Percentiles rank a stretch among this genome's conserved stretches.
phyloP scores from a whole-genome alignment of 257 asterid genomes.

The Prunella vulgaris region DNA sequence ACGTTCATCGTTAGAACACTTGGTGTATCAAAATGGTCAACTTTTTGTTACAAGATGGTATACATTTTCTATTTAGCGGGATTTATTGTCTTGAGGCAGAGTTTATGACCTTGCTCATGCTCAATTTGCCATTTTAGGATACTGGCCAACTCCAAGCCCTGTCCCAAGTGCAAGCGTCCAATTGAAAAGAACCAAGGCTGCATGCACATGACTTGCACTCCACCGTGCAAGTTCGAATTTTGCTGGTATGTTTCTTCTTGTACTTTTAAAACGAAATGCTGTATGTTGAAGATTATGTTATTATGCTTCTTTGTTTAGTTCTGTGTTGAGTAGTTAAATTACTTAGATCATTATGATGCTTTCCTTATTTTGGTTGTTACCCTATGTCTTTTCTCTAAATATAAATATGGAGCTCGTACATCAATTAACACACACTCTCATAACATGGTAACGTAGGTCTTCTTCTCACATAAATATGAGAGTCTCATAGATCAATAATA shows the following conservation, averaged over 20 bases:
- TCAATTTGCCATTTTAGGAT: constrained; percentile 50
- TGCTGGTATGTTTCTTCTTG: constrained; percentile 68
- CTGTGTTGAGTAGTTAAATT: background rate
- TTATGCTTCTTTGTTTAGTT: no score
- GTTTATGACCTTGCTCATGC: constrained; percentile 11
- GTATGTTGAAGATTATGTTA: background rate
- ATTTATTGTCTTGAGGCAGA: constrained; percentile 5
- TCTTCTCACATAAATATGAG: background rate
- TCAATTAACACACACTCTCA: background rate
- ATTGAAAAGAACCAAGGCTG: constrained; percentile 99
- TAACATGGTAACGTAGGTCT: background rate
- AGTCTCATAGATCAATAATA: background rate
- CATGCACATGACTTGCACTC: constrained; percentile 99
- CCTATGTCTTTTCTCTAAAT: background rate
- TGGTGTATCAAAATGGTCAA: background rate
- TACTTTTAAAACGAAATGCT: constrained; percentile 13
- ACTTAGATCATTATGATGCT: background rate
- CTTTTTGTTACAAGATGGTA: background rate
- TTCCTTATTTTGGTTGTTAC: background rate
- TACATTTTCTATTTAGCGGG: background rate
- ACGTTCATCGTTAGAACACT: background rate
- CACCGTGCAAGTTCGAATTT: constrained; percentile 98
- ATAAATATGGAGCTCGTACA: background rate
- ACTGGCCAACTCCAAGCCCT: constrained; percentile 98
- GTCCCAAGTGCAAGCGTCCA: constrained; percentile 99